Evolutionary conservation across 1,284 basidiomycete species (phyloP).

Genomic region (Ceratorhiza oryzae-sativae): DNA sequence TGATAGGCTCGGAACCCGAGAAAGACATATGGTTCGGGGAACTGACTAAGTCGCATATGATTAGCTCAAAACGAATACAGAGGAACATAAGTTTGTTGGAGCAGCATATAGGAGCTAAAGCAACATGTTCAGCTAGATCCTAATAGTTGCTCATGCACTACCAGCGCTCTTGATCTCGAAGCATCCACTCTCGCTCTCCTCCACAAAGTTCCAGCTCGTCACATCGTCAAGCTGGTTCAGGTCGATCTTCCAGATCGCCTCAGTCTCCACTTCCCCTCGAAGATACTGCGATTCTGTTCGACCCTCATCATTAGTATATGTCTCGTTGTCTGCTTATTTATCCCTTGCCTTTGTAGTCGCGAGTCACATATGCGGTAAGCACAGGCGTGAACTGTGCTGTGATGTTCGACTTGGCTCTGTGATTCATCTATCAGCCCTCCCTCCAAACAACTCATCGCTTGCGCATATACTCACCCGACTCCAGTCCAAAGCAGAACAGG

Average conservation of each 20-base stretch:
- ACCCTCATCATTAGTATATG: not conserved
- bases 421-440: not conserved
- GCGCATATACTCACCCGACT: not conserved
- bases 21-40: too few species aligned
- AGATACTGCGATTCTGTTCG: conserved; percentile 11
- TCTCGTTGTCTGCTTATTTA: not conserved
- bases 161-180: not conserved
- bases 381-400: conserved; percentile 12
- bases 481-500: conserved; percentile 17
- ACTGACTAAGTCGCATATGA: too few species aligned
- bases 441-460: too few species aligned
- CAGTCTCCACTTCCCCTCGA: conserved; percentile 31
- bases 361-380: conserved; percentile 23
- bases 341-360: conserved; percentile 1
- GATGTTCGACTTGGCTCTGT: conserved; percentile 26
- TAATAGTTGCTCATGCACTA: not conserved
- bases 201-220: conserved; percentile 32
- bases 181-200: conserved; percentile 5
- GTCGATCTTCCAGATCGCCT: conserved; percentile 22
- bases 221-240: conserved; percentile 29
- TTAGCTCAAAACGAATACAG: too few species aligned
- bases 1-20: too few species aligned
- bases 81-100: too few species aligned
- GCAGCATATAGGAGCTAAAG: too few species aligned
- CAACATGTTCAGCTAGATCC: not conserved